Percentiles rank a stretch among this genome's conserved stretches.
phyloP scores from a whole-genome alignment of 2,329 filamentous ascomycete genomes.

The Elsinoe fawcettii region DNA sequence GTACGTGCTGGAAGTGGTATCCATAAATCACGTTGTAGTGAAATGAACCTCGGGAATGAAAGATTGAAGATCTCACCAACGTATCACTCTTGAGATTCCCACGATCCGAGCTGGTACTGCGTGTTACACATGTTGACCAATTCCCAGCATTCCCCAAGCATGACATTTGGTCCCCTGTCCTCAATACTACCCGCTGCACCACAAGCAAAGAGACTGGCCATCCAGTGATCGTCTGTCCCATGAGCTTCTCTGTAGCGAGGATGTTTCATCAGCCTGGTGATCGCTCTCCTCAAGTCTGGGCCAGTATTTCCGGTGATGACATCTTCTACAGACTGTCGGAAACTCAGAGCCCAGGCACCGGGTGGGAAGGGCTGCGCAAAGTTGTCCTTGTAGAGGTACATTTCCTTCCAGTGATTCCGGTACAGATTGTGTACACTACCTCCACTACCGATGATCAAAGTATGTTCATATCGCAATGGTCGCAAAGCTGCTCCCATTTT shows the following conservation, averaged over 20 bases:
- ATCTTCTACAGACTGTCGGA: conserved; percentile 58
- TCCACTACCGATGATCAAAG: conserved; percentile 52
- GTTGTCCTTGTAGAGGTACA: conserved; percentile 56
- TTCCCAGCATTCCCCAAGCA: too few species aligned
- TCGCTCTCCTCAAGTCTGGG: conserved; percentile 45
- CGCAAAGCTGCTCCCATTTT: conserved; percentile 51
- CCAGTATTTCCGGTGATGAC: conserved; percentile 48
- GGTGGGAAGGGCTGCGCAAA: conserved; percentile 54
- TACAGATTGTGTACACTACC: conserved; percentile 65
- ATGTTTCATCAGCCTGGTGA: conserved; percentile 61
- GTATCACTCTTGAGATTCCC: conserved; percentile 9
- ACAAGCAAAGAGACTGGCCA: conserved; percentile 56
- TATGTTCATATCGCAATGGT: conserved; percentile 46
- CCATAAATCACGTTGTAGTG: too few species aligned
- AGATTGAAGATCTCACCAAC: too few species aligned
- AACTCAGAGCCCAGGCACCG: conserved; percentile 54
- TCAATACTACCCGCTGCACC: conserved; percentile 46
- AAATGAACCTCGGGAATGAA: too few species aligned
- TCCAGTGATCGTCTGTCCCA: conserved; percentile 63
- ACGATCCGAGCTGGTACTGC: conserved; percentile 40
- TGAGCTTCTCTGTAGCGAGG: conserved; percentile 59
- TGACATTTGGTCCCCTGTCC: conserved; percentile 55
- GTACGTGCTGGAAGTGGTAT: too few species aligned
- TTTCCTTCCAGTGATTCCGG: conserved; percentile 58
- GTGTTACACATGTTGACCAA: conserved; percentile 57